phyloP scores from a whole-genome alignment of 106 monocot genomes.

The Phalaenopsis equestris region DNA sequence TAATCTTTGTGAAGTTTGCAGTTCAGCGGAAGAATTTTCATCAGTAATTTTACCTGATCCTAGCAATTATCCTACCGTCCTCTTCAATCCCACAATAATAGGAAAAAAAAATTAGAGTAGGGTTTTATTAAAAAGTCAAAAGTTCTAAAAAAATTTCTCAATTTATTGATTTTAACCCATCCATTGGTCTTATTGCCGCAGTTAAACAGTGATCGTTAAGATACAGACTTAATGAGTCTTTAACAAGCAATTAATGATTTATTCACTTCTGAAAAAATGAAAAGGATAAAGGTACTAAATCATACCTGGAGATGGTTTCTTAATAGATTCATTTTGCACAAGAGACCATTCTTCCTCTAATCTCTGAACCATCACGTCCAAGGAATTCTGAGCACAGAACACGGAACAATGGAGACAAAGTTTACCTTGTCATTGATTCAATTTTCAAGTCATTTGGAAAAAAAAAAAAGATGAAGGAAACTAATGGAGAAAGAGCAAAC shows the following conservation, averaged over 20 bases:
- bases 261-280: not conserved
- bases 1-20: not conserved
- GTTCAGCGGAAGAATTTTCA: not conserved
- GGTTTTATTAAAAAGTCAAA: not conserved
- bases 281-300: not conserved
- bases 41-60: not conserved
- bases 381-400: constrained; percentile 23
- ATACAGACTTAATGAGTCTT: not conserved
- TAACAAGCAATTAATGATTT: not conserved
- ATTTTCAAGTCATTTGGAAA: not conserved
- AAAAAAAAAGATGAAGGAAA: constrained; percentile 5
- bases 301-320: constrained; percentile 59
- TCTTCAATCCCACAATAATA: not conserved
- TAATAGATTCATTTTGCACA: constrained; percentile 52
- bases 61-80: not conserved
- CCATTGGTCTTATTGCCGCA: not conserved
- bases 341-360: constrained; percentile 50
- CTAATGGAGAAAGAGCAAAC: constrained; percentile 17
- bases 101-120: not conserved
- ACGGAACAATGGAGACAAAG: constrained; percentile 10
- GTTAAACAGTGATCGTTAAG: not conserved
- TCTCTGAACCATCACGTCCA: constrained; percentile 45
- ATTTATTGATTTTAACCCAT: not conserved
- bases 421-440: not conserved
- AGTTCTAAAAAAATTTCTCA: not conserved